A percentile compares a stretch with the other conserved stretches of the same genome.
These are phyloP conservation scores for Thelephora aurantiotincta DNA, from an alignment of 768 basidiomycete genomes.

Conservation along the genomic window DNA sequence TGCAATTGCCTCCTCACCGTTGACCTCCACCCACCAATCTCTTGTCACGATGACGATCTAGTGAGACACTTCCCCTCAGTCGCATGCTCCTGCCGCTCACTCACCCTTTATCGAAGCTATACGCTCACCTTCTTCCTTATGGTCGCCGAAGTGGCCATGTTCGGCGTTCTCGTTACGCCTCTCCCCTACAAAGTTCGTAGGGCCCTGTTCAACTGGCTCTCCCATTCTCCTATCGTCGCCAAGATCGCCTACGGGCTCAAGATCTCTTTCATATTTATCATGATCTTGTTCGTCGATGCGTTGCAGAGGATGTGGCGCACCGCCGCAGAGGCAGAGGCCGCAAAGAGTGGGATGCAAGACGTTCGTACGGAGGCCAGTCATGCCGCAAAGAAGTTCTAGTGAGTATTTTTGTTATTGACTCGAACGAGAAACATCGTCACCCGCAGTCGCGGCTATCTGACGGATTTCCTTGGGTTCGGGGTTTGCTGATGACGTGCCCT, in stretches of 20 bases:
- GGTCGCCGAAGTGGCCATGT: conserved; percentile 75
- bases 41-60: conserved; percentile 32
- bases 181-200: conserved; percentile 69
- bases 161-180: conserved; percentile 73
- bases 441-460: conserved; percentile 4
- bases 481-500: neutral
- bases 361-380: conserved; percentile 76
- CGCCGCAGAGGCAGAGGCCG: conserved; percentile 53
- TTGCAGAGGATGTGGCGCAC: conserved; percentile 86
- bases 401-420: conserved; percentile 14
- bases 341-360: conserved; percentile 44
- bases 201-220: conserved; percentile 56
- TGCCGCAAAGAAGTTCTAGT: conserved; percentile 92
- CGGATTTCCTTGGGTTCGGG: neutral
- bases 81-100: neutral
- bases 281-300: conserved; percentile 79
- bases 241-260: conserved; percentile 87
- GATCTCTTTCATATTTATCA: conserved; percentile 90
- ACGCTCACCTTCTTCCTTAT: conserved; percentile 70
- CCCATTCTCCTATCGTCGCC: conserved; percentile 54
- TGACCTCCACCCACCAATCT: neutral
- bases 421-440: neutral
- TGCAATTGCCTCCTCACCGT: too few relatives aligned
- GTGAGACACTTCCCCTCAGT: conserved; percentile 14
- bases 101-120: conserved; percentile 34